Base-by-base conservation (phyloP, 192 early-diverging fungal genomes). In the Blastocladiella britannica region DNA sequence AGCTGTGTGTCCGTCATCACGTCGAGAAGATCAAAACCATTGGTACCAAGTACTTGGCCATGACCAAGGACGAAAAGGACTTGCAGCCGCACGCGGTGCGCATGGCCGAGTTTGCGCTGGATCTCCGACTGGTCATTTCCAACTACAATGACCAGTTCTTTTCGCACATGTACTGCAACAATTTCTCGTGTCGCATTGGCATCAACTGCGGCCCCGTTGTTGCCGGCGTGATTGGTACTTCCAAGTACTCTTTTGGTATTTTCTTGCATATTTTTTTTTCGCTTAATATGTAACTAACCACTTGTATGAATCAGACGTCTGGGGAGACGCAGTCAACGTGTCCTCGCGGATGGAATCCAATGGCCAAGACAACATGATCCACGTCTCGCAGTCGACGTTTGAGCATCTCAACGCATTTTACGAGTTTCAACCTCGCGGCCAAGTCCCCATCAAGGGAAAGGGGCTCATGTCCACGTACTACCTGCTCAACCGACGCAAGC, bases 21-120 rank as follows among this genome's bases (percentile, higher is more conserved):
- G 60, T 67, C 25, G 63, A 65, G 47, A 67, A 67, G 57, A 67
- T 67, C 26, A 67, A 67, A 43, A 67, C 66, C 22, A 67, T 67
- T 29, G 66, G 66, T 63, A 59, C 66, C 25, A 67, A 67, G 59
- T 67, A 67, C 55, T 37, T 67, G 60, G 66, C 63, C 24, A 64
- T 64, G 59, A 55, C 63, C 63, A 65, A 30, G n/a, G 54, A 15
- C 29, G 51, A 15, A 31, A 58, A 26, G 63, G 65, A 24, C 31
- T 43, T 12, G 28, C 53, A 60, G 15, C 30, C 65, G 22, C 63
- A 60, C 47, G 15, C 60, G 30, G 27, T 51, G 31, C 59, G 63
- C 2, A 29, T 65, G 28, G 52, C 30, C 51, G 59, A 63, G 25
- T 67, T 67, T 65, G 62, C 63, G 6, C 25, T 67, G 15, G 63